Base-by-base conservation (phyloP, 2,329 filamentous ascomycete species). In the Albifimbria verrucaria region DNA sequence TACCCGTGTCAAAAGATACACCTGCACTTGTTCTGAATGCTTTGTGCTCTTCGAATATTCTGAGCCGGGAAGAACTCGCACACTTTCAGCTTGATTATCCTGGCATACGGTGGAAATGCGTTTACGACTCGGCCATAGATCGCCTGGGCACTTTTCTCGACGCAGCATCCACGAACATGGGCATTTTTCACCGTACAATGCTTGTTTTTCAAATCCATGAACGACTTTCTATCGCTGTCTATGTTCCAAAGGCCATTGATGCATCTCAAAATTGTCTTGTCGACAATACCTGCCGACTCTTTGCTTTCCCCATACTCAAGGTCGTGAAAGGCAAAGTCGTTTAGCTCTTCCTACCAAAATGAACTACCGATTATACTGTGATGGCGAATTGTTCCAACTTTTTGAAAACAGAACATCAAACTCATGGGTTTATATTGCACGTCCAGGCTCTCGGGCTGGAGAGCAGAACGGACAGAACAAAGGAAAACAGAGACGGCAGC, bases 131-230 rank as follows among this genome's bases (percentile, higher is more conserved):
- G 7, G 67, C 68, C 0, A 39, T 55, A 20, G 70, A 72, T 48
- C 66, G 70, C 1, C 58, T 73, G 18, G 69, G 62, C 24, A 66
- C 62, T 5, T 74, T 74, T 52, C 58, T 73, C 4, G 65, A 70
- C 15, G 55, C 58, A 3, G 56, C 66, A 1, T 58, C 57, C 43
- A 63, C 57, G 25, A 57, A 63, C 6, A 54, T 74, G 7, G 68
- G 68, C 20, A 44, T 65, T 0, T 75, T 74, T 53, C 69, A 75
- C 51, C 67, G 66, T 32, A 76, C 72, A 54, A 57, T 76, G 2
- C 66, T 76, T 36, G 54, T 75, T 11, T 58, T 74, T 23, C 62
- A 43, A 43, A 17, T 20, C 7, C 17, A 72, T 51, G 65, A 73
- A 18, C 65, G 72, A 12, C 57, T 75, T 15, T 69, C 68, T 2